Evolutionary conservation across 2,329 filamentous ascomycete genomes (phyloP), one percentile per base, ranked within the genome.

Genomic region (Neopestalotiopsis sp.): DNA sequence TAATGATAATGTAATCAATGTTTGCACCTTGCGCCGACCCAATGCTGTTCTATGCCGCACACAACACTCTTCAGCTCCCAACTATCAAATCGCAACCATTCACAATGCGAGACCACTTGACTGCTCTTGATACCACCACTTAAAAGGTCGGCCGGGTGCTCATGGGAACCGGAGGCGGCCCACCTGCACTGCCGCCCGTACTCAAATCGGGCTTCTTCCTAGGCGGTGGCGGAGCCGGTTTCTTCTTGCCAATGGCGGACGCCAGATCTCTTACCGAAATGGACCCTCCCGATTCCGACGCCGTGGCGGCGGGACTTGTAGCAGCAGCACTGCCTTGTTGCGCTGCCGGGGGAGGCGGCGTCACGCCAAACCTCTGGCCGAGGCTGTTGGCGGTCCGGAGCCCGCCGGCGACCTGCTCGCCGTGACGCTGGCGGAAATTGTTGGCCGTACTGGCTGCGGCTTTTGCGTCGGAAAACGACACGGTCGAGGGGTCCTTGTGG

Each of bases 381-480:
- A 91, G 73, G 1, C 81, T 82, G 70, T 86, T 88, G 4, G 90
- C 89, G 24, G 84, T 85, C 74, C 85, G 82, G 74, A 86, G 84
- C 0, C 91, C 91, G 5, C 87, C 81, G 1, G 88, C 86, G 5
- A 92, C 87, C 76, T 93, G 89, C 20, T 91, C 91, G 3, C 90
- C 88, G 74, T 94, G 91, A 34, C 90, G 82, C 76, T 93, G 88
- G 14, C 90, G 89, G 78, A 94, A 92, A 75, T 91, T 91, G 71
- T 89, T 90, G 53, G 87, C 87, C 49, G 89, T 92, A 34, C 84
- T 83, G 1, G 88, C 90, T 14, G 89, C 87, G 53, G 84, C 80
- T 69, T 83, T 84, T 9, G 87, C 84, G 74, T 93, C 89, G 4
- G 87, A 80, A 2, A 90, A 71, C 0, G 88, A 90, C 1, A 91